Evolutionary conservation across 2,329 filamentous ascomycete species (phyloP), one percentile per base, ranked within the genome.

Genomic region (Xylariaceae sp.): DNA sequence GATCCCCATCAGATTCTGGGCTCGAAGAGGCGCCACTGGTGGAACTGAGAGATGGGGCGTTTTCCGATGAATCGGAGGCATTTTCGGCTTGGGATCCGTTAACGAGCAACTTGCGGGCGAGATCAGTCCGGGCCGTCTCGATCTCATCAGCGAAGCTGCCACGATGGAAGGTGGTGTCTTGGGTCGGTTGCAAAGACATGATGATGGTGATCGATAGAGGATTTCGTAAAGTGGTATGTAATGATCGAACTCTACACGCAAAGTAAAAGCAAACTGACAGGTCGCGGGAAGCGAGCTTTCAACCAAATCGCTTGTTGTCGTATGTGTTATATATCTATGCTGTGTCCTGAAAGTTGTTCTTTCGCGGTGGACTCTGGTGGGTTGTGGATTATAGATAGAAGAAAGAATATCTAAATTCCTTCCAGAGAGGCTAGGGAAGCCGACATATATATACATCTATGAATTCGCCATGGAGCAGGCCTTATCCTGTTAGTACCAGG

Each of bases 241-340:
- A 72, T 45, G 70, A 71, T 64, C 67, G 69, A 71, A 71, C 70
- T 72, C 69, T 48, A 71, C 70, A 71, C 68, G 70, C 69, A 57
- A 63, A 56, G 44, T 48, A 63, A 69, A 69, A 66, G 44, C 59
- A 65, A 64, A 55, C 19, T 60, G 42, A 59, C 53, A 40, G 52
- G 50, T 18, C 26, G 29, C 29, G 12, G 18, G 40, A 54, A 19
- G 18, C 47, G 32, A 20, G 16, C 19, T 32, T 32, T 44, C 54
- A 56, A 56, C 53, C 49, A 56, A 54, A 57, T 23, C 19, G 32
- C n/a, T 55, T 16, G 37, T 55, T 14, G 47, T 59, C 48, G 45
- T 16, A 14, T 51, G 45, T 56, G 41, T 23, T 50, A 12, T 50
- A 21, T 51, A 18, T 54, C n/a, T 42, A 48, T 20, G 50, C 52